Conservation (phyloP, 176 grass and related monocot genomes). For the Eleusine coracana region DNA sequence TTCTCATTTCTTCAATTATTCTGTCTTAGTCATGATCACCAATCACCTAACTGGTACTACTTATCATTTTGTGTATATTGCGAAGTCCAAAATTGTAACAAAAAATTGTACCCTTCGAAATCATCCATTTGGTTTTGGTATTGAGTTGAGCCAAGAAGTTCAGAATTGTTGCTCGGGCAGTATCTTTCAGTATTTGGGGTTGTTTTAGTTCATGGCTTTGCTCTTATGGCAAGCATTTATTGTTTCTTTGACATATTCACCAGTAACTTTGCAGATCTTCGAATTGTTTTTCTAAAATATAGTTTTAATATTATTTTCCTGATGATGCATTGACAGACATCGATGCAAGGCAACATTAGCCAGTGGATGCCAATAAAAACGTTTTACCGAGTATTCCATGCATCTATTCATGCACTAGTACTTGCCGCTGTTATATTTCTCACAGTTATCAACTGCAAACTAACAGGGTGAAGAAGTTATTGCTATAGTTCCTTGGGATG, state of each 20-base stretch:
- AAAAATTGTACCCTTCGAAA: not conserved
- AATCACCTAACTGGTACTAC: not conserved
- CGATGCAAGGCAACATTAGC: not conserved
- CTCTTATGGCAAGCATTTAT: not conserved
- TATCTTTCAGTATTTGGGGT: conserved; percentile 6
- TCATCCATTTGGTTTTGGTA: conserved; percentile 16
- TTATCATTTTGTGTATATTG: conserved; percentile 16
- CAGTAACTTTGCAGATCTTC: not conserved
- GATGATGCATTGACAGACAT: not conserved
- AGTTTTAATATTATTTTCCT: not conserved
- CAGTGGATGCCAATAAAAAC: not conserved
- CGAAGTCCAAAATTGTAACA: not conserved
- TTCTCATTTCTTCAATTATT: conserved; percentile 28
- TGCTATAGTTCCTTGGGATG: conserved; percentile 91
- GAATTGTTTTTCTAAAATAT: not conserved
- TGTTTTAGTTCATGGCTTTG: not conserved
- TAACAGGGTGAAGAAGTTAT: conserved; percentile 92
- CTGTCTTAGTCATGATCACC: conserved; percentile 3
- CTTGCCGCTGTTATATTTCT: not conserved
- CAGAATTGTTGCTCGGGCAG: not conserved
- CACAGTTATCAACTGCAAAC: conserved; percentile 33
- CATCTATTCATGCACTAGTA: conserved; percentile 24
- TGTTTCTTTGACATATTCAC: not conserved
- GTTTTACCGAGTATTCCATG: not conserved
- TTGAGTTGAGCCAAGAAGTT: not conserved